Percentiles rank a stretch among this genome's conserved stretches.
These are phyloP conservation scores for Ustulina deusta DNA, from an alignment of 2,329 filamentous ascomycete genomes.

Conservation along the genomic window DNA sequence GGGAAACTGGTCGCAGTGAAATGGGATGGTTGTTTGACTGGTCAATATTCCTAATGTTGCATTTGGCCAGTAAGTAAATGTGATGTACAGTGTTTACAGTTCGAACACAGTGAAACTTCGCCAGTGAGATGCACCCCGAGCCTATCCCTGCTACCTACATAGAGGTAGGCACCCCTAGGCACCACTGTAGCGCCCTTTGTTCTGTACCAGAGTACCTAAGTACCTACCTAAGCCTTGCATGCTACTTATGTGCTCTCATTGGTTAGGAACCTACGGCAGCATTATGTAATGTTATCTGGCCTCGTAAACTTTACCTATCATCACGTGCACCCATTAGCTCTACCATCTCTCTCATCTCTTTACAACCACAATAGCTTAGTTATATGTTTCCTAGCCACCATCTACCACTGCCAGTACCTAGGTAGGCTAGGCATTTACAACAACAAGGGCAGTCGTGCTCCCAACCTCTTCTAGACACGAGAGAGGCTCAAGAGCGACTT, in stretches of 20 bases:
- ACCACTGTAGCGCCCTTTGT: too few species aligned
- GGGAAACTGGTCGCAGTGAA: background rate
- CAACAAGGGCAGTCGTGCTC: conserved; percentile 1
- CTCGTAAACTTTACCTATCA: conserved; percentile 11
- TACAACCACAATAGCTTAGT: background rate
- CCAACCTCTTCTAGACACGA: conserved; percentile 13
- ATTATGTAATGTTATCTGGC: conserved; percentile 25
- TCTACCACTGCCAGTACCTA: background rate
- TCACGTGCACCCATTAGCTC: conserved; percentile 37
- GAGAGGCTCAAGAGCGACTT: conserved; percentile 19
- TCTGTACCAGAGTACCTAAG: too few species aligned
- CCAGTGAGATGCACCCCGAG: background rate
- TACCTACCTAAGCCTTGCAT: too few species aligned
- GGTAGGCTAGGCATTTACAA: conserved; percentile 6
- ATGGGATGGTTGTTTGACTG: conserved; percentile 19
- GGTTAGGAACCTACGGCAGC: background rate
- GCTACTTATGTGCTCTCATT: background rate
- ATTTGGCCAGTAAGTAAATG: conserved; percentile 18
- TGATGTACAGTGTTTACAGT: conserved; percentile 16
- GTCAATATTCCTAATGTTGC: conserved; percentile 25
- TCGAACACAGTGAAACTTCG: conserved; percentile 4
- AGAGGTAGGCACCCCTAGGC: too few species aligned
- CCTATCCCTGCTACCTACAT: too few species aligned
- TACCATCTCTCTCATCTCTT: too few species aligned
- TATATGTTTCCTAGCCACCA: conserved; percentile 3